Conservation (phyloP, 495 filamentous ascomycete species). For the Penicillium manginii region DNA sequence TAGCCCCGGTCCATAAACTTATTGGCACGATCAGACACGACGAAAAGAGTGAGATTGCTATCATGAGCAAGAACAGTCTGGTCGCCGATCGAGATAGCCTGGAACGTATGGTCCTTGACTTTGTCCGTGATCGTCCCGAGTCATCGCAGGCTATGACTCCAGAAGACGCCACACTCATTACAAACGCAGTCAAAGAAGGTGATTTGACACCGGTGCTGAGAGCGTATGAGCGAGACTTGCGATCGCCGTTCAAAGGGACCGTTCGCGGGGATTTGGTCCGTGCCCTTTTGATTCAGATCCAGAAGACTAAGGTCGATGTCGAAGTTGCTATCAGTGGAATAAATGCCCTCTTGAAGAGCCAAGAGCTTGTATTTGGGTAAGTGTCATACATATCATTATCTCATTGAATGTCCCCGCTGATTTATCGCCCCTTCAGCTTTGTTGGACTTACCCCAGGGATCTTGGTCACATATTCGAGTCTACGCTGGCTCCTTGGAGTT, state of each 20-base stretch:
- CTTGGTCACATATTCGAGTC: conserved; percentile 74
- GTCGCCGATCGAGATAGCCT: conserved; percentile 87
- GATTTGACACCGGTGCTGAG: conserved; percentile 89
- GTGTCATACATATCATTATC: conserved; percentile 3
- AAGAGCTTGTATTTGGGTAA: conserved; percentile 92
- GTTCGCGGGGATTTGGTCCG: conserved; percentile 85
- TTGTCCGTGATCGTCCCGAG: conserved; percentile 76
- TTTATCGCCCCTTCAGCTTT: conserved; percentile 53
- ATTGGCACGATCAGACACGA: conserved; percentile 92
- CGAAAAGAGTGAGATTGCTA: conserved; percentile 84
- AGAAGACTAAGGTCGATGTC: conserved; percentile 98
- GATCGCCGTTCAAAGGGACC: conserved; percentile 76
- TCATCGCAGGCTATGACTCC: conserved; percentile 50
- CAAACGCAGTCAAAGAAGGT: conserved; percentile 80
- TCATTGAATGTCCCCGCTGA: background rate
- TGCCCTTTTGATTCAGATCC: conserved; percentile 90
- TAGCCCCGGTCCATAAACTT: conserved; percentile 80
- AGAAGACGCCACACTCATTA: conserved; percentile 67
- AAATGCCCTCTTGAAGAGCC: conserved; percentile 87
- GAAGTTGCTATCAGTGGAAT: conserved; percentile 96
- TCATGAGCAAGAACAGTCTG: conserved; percentile 91
- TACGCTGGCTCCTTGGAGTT: conserved; percentile 69
- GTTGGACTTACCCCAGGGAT: conserved; percentile 90
- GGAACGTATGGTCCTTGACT: conserved; percentile 97
- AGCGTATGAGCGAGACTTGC: conserved; percentile 87